Evolutionary conservation across 2,329 filamentous ascomycete genomes (phyloP).

Genomic region (Trichoderma breve): DNA sequence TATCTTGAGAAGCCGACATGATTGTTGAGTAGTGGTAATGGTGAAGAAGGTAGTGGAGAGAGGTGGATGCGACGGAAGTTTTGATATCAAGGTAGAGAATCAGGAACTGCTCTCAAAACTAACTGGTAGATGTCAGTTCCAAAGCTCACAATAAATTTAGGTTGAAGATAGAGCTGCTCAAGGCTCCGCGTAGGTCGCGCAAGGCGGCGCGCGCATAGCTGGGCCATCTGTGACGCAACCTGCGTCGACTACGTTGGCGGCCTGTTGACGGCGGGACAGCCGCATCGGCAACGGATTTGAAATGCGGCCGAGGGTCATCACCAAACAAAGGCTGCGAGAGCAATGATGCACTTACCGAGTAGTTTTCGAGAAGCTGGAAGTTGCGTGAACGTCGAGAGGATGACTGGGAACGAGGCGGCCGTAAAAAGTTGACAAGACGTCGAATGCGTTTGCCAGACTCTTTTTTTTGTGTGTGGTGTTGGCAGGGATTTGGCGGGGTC

Average conservation of each 20-base stretch:
- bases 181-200: not conserved
- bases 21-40: conserved; percentile 23
- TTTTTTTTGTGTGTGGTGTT: conserved; percentile 31
- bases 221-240: conserved; percentile 8
- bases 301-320: not conserved
- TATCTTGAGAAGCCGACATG: conserved; percentile 65
- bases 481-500: conserved; percentile 36
- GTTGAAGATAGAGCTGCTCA: not conserved
- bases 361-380: not conserved
- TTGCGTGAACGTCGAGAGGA: conserved; percentile 7
- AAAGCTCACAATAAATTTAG: not conserved
- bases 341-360: not conserved
- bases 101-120: not conserved
- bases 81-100: not conserved
- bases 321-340: not conserved
- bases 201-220: conserved; percentile 3
- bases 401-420: not conserved
- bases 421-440: conserved; percentile 17
- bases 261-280: not conserved
- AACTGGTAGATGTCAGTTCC: not conserved
- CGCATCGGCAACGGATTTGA: not conserved
- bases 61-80: conserved; percentile 8
- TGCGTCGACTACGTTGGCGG: not conserved
- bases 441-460: conserved; percentile 26
- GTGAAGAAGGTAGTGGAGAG: conserved; percentile 5